Percentiles rank a stretch among this genome's conserved stretches.
Evolutionary conservation across 441 rosid genomes (phyloP).

Genomic region (Monsonia emarginata): DNA sequence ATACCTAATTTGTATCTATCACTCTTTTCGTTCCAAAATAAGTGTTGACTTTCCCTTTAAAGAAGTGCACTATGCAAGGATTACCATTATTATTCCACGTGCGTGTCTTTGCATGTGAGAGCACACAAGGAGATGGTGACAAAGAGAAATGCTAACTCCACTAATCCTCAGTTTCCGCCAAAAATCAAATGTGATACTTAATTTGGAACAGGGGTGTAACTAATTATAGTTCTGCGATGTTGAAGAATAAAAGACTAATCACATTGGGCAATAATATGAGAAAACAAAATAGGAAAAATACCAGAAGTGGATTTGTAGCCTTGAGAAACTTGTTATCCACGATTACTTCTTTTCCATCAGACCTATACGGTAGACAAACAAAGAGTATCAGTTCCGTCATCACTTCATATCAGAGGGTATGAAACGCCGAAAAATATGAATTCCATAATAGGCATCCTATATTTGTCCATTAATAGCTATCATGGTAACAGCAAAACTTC

Average conservation of each 20-base stretch:
- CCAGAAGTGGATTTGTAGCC: slow-evolving; percentile 79
- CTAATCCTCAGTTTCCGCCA: no score
- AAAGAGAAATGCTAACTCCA: no score
- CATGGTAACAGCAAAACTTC: not conserved
- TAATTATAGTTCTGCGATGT: no score
- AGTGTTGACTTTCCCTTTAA: no score
- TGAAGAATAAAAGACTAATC: not conserved
- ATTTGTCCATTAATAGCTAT: not conserved
- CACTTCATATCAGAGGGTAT: not conserved
- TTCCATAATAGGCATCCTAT: not conserved
- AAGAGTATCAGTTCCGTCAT: not conserved
- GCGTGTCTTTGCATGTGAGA: no score
- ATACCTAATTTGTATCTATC: no score
- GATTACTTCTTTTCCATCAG: slow-evolving; percentile 76
- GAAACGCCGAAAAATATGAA: not conserved
- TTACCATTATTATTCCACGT: no score
- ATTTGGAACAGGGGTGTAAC: no score
- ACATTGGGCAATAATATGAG: not conserved
- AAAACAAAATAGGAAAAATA: slow-evolving; percentile 21
- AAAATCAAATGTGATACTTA: no score
- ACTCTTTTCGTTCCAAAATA: no score
- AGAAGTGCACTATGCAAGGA: no score
- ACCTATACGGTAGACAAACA: slow-evolving; percentile 29
- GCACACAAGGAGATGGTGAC: no score
- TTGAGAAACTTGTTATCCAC: slow-evolving; percentile 83